Conservation (phyloP, 2,329 filamentous ascomycete genomes). For the Fusarium sp. region DNA sequence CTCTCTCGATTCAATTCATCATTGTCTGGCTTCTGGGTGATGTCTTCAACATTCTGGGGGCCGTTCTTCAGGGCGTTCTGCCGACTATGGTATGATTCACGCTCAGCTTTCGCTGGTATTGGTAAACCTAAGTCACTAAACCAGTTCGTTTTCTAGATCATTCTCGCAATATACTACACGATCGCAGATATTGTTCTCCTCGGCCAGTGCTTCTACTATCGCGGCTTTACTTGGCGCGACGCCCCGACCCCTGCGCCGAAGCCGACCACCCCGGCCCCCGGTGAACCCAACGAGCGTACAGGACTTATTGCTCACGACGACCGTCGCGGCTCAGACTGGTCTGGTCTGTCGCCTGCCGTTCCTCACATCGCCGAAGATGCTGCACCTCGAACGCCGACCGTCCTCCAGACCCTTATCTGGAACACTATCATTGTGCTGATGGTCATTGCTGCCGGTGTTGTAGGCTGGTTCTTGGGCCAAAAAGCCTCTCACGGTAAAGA, state of each 20-base stretch:
- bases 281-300: conserved; percentile 64
- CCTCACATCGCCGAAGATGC: conserved; percentile 71
- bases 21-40: conserved; percentile 93
- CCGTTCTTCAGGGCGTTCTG: conserved; percentile 87
- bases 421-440: conserved; percentile 81
- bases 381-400: conserved; percentile 61
- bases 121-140: conserved; percentile 17
- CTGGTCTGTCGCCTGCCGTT: conserved; percentile 80
- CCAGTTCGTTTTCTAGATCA: conserved; percentile 63
- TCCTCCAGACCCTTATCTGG: conserved; percentile 71
- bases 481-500: conserved; percentile 53
- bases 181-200: conserved; percentile 90
- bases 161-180: conserved; percentile 94
- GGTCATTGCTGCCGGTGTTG: conserved; percentile 83
- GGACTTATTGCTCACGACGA: conserved; percentile 49
- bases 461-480: conserved; percentile 82
- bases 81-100: conserved; percentile 79
- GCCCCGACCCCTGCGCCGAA: conserved; percentile 59
- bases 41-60: conserved; percentile 96
- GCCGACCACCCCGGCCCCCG: conserved; percentile 47
- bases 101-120: not conserved
- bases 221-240: conserved; percentile 78
- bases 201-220: conserved; percentile 94
- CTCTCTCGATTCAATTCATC: conserved; percentile 90
- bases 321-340: conserved; percentile 66